Conservation (phyloP, 805 yeast genomes). For the Metschnikowia orientalis region DNA sequence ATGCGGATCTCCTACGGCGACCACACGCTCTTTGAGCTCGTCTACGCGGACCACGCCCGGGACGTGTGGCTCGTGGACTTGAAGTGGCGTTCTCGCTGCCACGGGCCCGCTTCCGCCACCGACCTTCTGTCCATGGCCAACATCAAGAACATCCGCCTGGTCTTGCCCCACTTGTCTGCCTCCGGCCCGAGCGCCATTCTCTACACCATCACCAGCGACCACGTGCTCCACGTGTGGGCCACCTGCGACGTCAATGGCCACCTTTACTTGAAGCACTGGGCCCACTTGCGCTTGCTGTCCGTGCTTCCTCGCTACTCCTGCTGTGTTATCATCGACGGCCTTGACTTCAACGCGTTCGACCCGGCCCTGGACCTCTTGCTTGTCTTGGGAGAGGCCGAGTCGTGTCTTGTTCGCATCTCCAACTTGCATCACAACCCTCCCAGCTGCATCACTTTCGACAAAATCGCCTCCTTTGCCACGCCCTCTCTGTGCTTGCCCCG, state of each 20-base stretch:
- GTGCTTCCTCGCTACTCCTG: constrained; percentile 5
- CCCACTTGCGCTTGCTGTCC: constrained; percentile 32
- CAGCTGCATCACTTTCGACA: constrained; percentile 41
- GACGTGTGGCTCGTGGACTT: constrained; percentile 46
- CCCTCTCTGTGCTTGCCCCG: constrained; percentile 11
- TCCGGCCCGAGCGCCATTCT: constrained; percentile 38
- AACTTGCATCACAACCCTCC: constrained; percentile 56
- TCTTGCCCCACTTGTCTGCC: constrained; percentile 28
- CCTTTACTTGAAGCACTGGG: constrained; percentile 55
- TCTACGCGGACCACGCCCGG: constrained; percentile 60
- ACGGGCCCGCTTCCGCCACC: constrained; percentile 33
- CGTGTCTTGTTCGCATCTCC: constrained; percentile 43
- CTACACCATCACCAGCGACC: constrained; percentile 62
- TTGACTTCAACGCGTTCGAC: not conserved
- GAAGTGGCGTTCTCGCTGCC: constrained; percentile 23
- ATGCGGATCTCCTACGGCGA: constrained; percentile 65
- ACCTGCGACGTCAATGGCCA: constrained; percentile 58
- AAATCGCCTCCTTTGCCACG: constrained; percentile 22
- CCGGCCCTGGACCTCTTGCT: constrained; percentile 32
- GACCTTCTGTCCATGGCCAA: constrained; percentile 25
- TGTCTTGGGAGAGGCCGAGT: constrained; percentile 31
- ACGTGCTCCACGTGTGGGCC: constrained; percentile 63
- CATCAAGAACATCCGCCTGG: constrained; percentile 32
- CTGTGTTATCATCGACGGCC: constrained; percentile 7
- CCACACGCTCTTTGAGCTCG: constrained; percentile 56